Evolutionary conservation across 805 yeast species (phyloP).

Genomic region (Saccharomycopsis capsularis): DNA sequence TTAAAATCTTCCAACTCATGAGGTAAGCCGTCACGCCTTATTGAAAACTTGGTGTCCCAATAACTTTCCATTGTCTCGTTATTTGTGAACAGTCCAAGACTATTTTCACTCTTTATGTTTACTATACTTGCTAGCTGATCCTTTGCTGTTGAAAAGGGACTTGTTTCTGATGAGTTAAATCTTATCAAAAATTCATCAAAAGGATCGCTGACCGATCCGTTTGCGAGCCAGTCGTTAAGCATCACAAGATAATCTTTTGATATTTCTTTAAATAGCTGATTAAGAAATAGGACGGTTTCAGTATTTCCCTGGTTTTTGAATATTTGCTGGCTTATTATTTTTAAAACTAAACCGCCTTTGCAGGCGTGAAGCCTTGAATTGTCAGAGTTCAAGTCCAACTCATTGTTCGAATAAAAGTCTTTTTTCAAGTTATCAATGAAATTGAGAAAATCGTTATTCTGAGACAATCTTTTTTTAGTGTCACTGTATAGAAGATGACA

Average conservation of each 20-base stretch:
- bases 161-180: constrained; percentile 23
- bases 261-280: constrained; percentile 46
- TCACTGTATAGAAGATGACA: constrained; percentile 44
- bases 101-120: not conserved
- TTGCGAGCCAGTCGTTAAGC: constrained; percentile 72
- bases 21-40: constrained; percentile 70
- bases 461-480: constrained; percentile 33
- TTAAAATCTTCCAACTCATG: constrained; percentile 49
- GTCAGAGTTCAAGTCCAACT: not conserved
- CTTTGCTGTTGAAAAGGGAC: too few species aligned
- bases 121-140: not conserved
- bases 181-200: constrained; percentile 77
- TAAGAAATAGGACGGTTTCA: constrained; percentile 44
- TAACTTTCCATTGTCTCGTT: constrained; percentile 39
- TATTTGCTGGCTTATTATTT: constrained; percentile 52
- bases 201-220: constrained; percentile 72
- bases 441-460: constrained; percentile 34
- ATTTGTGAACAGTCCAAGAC: constrained; percentile 5
- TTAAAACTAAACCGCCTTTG: constrained; percentile 73
- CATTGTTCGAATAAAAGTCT: constrained; percentile 24
- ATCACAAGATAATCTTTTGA: constrained; percentile 57
- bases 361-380: constrained; percentile 38
- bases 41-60: constrained; percentile 70
- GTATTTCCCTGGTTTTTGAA: constrained; percentile 60
- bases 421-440: constrained; percentile 36